phyloP scores from a whole-genome alignment of 768 basidiomycete species.

The Macrolepiota dolichaula region DNA sequence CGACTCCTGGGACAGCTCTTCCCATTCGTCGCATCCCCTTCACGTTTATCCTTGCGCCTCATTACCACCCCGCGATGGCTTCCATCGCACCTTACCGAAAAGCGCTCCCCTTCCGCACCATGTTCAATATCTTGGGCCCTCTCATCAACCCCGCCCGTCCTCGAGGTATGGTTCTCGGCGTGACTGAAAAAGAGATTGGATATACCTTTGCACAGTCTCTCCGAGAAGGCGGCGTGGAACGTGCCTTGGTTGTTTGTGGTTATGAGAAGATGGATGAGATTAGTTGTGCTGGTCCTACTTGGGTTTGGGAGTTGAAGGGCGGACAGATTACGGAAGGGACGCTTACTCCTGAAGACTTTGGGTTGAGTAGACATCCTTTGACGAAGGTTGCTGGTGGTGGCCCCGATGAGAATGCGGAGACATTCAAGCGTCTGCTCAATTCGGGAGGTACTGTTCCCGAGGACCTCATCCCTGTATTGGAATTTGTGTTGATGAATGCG shows the following conservation, averaged over 20 bases:
- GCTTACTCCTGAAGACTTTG: slow-evolving; percentile 75
- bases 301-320: slow-evolving; percentile 74
- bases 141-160: slow-evolving; percentile 90
- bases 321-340: slow-evolving; percentile 60
- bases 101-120: slow-evolving; percentile 87
- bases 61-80: slow-evolving; percentile 88
- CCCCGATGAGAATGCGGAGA: slow-evolving; percentile 79
- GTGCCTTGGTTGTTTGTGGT: slow-evolving; percentile 92
- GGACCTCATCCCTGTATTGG: slow-evolving; percentile 58
- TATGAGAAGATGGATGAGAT: slow-evolving; percentile 92
- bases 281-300: slow-evolving; percentile 87
- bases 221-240: slow-evolving; percentile 66
- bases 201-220: slow-evolving; percentile 76
- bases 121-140: slow-evolving; percentile 95
- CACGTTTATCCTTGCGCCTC: slow-evolving; percentile 89
- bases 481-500: slow-evolving; percentile 91
- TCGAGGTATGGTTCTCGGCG: slow-evolving; percentile 86
- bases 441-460: slow-evolving; percentile 55
- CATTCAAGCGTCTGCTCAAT: slow-evolving; percentile 61
- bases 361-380: slow-evolving; percentile 69
- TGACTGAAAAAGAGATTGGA: slow-evolving; percentile 81
- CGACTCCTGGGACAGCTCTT: slow-evolving; percentile 53
- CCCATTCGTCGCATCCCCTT: slow-evolving; percentile 72
- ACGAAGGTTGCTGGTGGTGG: slow-evolving; percentile 64
- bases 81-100: slow-evolving; percentile 81